A percentile compares a stretch with the other conserved stretches of the same genome.
Evolutionary conservation across 148 eudicot genomes (phyloP).

Genomic region (Euryodendron excelsum): DNA sequence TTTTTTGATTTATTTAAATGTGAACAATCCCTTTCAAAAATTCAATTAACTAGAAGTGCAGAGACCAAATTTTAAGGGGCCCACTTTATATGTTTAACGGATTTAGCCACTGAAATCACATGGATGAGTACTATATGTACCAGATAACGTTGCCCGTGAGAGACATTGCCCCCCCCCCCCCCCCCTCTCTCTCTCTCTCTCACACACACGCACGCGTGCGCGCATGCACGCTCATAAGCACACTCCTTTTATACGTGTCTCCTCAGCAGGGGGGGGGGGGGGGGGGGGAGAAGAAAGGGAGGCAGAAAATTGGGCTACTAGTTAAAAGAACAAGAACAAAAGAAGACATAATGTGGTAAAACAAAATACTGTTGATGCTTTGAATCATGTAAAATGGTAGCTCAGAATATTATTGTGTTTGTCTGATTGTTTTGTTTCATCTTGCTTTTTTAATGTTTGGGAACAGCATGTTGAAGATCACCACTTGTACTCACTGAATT

Average conservation of each 20-base stretch:
- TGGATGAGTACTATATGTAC: background rate
- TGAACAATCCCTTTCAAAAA: too few species aligned
- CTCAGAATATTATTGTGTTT: background rate
- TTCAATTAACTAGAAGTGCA: too few species aligned
- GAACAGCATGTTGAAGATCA: constrained; percentile 98
- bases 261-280: background rate
- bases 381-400: background rate
- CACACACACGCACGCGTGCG: background rate
- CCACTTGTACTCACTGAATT: constrained; percentile 87
- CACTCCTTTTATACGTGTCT: too few species aligned
- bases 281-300: background rate
- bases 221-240: background rate
- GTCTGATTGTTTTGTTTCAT: constrained; percentile 18
- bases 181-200: constrained; percentile 1
- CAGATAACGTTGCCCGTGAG: background rate
- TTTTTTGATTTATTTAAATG: too few species aligned
- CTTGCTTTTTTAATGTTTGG: constrained; percentile 13
- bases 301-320: background rate
- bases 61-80: background rate
- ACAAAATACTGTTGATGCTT: background rate
- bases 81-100: too few species aligned
- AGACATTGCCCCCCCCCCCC: background rate
- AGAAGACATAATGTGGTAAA: background rate
- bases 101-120: too few species aligned
- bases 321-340: background rate